These are phyloP conservation scores for Canavalia gladiata DNA, from an alignment of 306 rosid genomes.

Conservation along the genomic window DNA sequence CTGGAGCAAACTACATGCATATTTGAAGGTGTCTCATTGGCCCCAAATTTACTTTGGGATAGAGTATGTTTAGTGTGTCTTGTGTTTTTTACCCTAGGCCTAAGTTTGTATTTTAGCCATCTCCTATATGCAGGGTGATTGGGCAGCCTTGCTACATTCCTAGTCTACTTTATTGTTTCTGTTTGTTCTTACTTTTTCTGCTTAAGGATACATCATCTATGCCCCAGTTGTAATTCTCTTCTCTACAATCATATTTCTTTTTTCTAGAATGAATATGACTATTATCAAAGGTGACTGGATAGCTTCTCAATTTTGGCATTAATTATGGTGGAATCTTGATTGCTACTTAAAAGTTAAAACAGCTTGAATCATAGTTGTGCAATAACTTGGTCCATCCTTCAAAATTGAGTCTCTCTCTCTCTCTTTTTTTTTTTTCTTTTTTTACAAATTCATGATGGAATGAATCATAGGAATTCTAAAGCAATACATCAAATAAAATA, in stretches of 20 bases:
- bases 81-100: not conserved
- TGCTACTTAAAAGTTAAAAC: conserved; percentile 17
- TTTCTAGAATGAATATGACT: not conserved
- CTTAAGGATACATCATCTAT: not conserved
- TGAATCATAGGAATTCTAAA: not conserved
- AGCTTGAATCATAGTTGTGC: conserved; percentile 31
- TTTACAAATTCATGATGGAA: not conserved
- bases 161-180: conserved; percentile 3
- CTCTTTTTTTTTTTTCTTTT: not conserved
- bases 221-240: not conserved
- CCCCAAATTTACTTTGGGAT: not conserved
- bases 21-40: not conserved
- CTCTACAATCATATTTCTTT: not conserved
- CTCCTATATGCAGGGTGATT: conserved; percentile 5
- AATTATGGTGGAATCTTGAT: conserved; percentile 21
- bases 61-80: not conserved
- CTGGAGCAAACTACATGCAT: not conserved
- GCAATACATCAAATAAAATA: not conserved
- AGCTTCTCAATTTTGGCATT: not conserved
- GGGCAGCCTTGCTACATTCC: not conserved
- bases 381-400: conserved; percentile 19
- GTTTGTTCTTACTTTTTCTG: not conserved
- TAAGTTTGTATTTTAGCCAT: conserved; percentile 16
- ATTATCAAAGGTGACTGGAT: not conserved
- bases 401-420: conserved; percentile 8